Conservation (phyloP, 768 basidiomycete species). For the Hemileccinum rubropunctum region DNA sequence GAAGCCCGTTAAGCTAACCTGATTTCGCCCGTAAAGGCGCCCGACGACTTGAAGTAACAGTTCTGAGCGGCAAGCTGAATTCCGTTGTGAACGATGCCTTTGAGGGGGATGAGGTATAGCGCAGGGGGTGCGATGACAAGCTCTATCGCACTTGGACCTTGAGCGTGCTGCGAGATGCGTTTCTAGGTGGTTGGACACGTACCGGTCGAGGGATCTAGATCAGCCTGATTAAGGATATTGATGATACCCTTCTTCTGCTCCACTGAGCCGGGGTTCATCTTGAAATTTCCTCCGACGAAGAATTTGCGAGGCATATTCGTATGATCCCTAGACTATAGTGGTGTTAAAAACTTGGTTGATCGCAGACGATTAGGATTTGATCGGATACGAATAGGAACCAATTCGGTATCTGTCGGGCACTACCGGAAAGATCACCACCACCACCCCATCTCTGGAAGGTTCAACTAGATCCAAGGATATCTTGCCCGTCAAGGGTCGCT, state of each 20-base stretch:
- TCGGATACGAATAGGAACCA: neutral
- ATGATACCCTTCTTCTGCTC: conserved; percentile 66
- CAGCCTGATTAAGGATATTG: conserved; percentile 70
- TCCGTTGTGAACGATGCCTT: conserved; percentile 58
- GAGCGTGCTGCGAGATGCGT: conserved; percentile 6
- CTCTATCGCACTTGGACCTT: conserved; percentile 47
- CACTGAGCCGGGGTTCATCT: conserved; percentile 83
- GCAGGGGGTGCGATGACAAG: conserved; percentile 91
- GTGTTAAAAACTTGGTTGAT: neutral
- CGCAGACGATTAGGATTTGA: conserved; percentile 1
- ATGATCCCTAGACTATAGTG: neutral
- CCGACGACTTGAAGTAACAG: conserved; percentile 76
- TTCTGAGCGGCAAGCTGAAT: conserved; percentile 90
- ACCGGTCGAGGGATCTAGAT: conserved; percentile 78
- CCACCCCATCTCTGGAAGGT: too few relatives aligned
- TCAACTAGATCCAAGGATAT: too few relatives aligned
- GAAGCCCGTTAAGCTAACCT: conserved; percentile 54
- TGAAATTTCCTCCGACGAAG: conserved; percentile 98
- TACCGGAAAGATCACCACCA: neutral
- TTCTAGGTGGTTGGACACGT: conserved; percentile 12
- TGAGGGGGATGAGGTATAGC: conserved; percentile 78
- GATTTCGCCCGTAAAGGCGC: conserved; percentile 97
- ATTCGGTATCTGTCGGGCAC: conserved; percentile 4
- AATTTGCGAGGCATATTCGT: conserved; percentile 71
- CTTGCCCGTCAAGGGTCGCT: too few relatives aligned